phyloP scores from a whole-genome alignment of 768 basidiomycete species.

The Punctularia strigosozonata region DNA sequence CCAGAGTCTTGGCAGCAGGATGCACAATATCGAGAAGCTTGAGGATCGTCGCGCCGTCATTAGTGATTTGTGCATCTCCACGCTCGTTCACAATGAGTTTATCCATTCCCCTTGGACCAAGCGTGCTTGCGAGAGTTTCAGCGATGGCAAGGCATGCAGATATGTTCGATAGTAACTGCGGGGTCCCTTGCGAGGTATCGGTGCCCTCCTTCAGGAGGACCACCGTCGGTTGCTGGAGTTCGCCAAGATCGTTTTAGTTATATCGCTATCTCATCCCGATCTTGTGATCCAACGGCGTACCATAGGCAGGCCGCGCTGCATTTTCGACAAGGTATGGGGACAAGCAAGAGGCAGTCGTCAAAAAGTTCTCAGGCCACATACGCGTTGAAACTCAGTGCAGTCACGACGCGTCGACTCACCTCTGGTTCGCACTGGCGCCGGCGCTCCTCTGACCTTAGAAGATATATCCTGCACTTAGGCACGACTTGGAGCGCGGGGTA shows the following conservation, averaged over 20 bases:
- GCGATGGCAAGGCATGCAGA: constrained; percentile 91
- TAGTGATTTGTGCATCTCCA: constrained; percentile 96
- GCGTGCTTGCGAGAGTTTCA: constrained; percentile 83
- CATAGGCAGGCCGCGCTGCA: constrained; percentile 55
- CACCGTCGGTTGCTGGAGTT: constrained; percentile 84
- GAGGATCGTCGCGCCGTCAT: constrained; percentile 98
- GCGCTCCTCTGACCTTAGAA: too few relatives aligned
- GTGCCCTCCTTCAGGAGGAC: constrained; percentile 95
- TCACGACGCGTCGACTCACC: constrained; percentile 12
- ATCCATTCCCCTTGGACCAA: constrained; percentile 99
- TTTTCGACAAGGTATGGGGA: constrained; percentile 28
- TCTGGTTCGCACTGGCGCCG: too few relatives aligned
- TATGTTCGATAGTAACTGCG: constrained; percentile 90
- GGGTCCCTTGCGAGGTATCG: constrained; percentile 89
- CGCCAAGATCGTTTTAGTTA: constrained; percentile 7
- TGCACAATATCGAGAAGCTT: constrained; percentile 97
- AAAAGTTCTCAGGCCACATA: too few relatives aligned
- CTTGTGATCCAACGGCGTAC: constrained; percentile 3
- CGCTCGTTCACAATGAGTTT: constrained; percentile 91
- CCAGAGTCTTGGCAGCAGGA: constrained; percentile 94
- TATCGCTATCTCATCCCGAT: neutral
- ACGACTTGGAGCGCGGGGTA: too few relatives aligned
- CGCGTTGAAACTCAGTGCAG: constrained; percentile 22
- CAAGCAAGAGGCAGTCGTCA: too few relatives aligned
- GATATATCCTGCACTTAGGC: too few relatives aligned